Evolutionary conservation across 306 rosid species (phyloP).

Genomic region (Lathyrus aphaca): DNA sequence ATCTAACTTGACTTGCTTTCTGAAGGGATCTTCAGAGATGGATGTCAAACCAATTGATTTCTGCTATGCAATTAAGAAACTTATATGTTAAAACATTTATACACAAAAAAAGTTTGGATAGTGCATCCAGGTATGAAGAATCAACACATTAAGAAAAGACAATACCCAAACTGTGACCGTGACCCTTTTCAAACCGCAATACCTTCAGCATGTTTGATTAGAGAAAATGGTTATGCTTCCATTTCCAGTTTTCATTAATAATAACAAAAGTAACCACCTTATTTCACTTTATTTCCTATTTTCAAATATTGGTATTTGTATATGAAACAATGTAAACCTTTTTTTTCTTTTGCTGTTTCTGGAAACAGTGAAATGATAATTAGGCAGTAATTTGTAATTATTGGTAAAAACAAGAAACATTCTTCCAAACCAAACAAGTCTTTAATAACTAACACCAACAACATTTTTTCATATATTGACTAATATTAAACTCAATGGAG

Average conservation of each 20-base stretch:
- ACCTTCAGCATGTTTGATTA: neutral
- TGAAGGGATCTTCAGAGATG: slow-evolving; percentile 46
- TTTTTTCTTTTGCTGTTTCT: neutral
- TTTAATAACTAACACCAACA: slow-evolving; percentile 21
- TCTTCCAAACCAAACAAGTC: slow-evolving; percentile 13
- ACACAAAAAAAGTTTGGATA: neutral
- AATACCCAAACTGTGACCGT: neutral
- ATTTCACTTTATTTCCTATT: neutral
- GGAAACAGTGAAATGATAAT: neutral
- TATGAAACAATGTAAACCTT: neutral
- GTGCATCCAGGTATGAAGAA: slow-evolving; percentile 31
- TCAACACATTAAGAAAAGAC: slow-evolving; percentile 21
- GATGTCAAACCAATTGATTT: slow-evolving; percentile 36
- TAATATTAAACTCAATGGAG: slow-evolving; percentile 27
- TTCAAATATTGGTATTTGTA: slow-evolving; percentile 10
- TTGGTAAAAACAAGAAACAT: neutral
- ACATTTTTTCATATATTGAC: slow-evolving; percentile 8
- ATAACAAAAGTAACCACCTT: slow-evolving; percentile 3
- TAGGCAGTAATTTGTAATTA: neutral
- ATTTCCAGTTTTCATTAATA: slow-evolving; percentile 7
- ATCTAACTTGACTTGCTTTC: slow-evolving; percentile 58
- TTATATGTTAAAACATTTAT: slow-evolving; percentile 8
- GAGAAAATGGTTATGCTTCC: slow-evolving; percentile 4
- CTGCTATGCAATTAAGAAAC: slow-evolving; percentile 41
- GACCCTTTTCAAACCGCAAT: neutral